Percentiles rank a stretch among this genome's conserved stretches.
These are phyloP conservation scores for Rhodotorula sp. DNA, from an alignment of 1,284 basidiomycete genomes.

Conservation along the genomic window DNA sequence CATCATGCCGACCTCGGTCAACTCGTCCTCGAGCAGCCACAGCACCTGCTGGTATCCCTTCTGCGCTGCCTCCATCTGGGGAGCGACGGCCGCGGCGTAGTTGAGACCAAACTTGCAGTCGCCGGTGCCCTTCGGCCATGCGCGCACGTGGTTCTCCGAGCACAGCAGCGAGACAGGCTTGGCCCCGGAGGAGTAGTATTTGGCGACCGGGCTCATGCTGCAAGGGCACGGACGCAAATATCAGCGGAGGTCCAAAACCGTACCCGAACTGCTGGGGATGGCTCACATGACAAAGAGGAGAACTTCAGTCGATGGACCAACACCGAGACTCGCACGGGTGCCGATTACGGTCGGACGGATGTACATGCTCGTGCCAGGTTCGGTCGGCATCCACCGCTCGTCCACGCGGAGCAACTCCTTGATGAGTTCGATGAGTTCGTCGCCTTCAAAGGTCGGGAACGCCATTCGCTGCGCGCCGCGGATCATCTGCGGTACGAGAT, in stretches of 20 bases:
- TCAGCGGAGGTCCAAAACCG: not conserved
- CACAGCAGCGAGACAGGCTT: slow-evolving; percentile 92
- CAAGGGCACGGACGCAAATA: not conserved
- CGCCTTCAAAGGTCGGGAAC: slow-evolving; percentile 75
- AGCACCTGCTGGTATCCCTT: slow-evolving; percentile 91
- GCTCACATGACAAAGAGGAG: slow-evolving; percentile 80
- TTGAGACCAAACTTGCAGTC: slow-evolving; percentile 88
- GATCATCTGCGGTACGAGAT: slow-evolving; percentile 52
- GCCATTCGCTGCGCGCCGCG: slow-evolving; percentile 62
- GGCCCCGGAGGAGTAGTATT: slow-evolving; percentile 93
- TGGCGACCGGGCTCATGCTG: slow-evolving; percentile 59
- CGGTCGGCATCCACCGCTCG: slow-evolving; percentile 86
- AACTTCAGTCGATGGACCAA: slow-evolving; percentile 81
- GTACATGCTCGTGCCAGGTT: slow-evolving; percentile 77
- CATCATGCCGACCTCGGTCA: slow-evolving; percentile 91
- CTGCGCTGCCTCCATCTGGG: slow-evolving; percentile 74
- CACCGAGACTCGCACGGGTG: slow-evolving; percentile 82
- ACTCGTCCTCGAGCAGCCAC: slow-evolving; percentile 83
- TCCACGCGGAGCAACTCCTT: slow-evolving; percentile 85
- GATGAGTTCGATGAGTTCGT: slow-evolving; percentile 75
- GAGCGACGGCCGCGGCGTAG: slow-evolving; percentile 60
- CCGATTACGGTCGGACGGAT: slow-evolving; percentile 76
- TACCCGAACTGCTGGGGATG: not conserved
- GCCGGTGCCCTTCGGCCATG: slow-evolving; percentile 56
- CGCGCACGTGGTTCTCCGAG: slow-evolving; percentile 85